Evolutionary conservation across 345 rosid genomes (phyloP).

Genomic region (Acer yangbiense): DNA sequence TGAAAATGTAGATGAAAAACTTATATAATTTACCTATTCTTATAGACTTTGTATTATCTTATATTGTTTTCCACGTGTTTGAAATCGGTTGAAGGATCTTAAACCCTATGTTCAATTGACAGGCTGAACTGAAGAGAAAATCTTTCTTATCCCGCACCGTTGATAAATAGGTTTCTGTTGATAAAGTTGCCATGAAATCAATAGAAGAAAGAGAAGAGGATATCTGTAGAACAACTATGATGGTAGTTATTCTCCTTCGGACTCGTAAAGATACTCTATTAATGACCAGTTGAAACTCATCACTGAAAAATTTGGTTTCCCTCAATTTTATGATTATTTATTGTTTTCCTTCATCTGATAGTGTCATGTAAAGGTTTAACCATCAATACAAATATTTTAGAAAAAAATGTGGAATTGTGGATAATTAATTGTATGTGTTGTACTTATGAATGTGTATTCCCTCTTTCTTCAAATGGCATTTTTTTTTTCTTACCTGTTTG

Average conservation of each 20-base stretch:
- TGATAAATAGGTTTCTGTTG: conserved; percentile 68
- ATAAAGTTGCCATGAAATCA: conserved; percentile 80
- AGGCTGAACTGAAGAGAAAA: too few species aligned
- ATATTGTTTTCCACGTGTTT: conserved; percentile 11
- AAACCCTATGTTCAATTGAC: conserved; percentile 6
- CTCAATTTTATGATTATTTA: neutral
- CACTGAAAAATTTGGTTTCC: conserved; percentile 64
- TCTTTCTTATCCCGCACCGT: too few species aligned
- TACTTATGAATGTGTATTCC: neutral
- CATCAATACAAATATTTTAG: neutral
- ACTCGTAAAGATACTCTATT: conserved; percentile 72
- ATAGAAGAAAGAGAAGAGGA: conserved; percentile 72
- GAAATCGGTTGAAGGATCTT: conserved; percentile 13
- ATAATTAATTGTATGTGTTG: neutral
- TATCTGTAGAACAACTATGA: conserved; percentile 69
- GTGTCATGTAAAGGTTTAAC: neutral
- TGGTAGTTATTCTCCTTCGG: conserved; percentile 66
- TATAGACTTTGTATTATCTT: conserved; percentile 2
- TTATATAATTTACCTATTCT: conserved; percentile 8
- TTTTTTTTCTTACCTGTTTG: neutral
- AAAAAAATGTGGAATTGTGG: neutral
- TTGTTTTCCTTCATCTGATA: neutral
- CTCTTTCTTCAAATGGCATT: neutral
- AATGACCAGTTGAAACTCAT: conserved; percentile 79
- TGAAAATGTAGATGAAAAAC: neutral